A percentile compares a stretch with the other conserved stretches of the same genome.
These are phyloP conservation scores for Suillus luteus DNA, from an alignment of 768 basidiomycete genomes.

Conservation along the genomic window DNA sequence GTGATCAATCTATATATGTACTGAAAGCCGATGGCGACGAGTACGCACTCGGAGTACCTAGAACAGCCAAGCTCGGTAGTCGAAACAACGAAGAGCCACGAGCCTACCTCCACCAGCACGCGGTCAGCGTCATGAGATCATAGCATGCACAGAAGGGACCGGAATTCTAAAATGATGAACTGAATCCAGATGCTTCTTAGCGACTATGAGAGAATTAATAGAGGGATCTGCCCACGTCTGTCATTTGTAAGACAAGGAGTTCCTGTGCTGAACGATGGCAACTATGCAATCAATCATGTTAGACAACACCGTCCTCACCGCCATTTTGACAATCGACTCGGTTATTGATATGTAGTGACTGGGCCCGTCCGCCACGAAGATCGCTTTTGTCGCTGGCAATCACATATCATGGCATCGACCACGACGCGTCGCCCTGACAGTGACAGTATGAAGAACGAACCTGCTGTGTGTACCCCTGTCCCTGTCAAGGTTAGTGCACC, in stretches of 20 bases:
- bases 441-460: not conserved
- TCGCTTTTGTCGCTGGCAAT: not conserved
- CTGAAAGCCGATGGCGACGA: not conserved
- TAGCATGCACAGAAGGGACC: not conserved
- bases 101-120: not conserved
- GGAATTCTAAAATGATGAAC: not conserved
- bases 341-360: too few species aligned
- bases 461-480: not conserved
- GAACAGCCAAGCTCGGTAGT: not conserved
- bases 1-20: not conserved
- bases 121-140: not conserved
- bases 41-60: not conserved
- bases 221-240: constrained; percentile 10
- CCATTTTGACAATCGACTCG: not conserved
- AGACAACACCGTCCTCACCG: not conserved
- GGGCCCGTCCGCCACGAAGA: too few species aligned
- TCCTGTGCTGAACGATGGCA: not conserved
- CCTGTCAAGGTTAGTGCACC: not conserved
- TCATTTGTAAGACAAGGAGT: not conserved
- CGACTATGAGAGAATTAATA: constrained; percentile 5
- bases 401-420: not conserved
- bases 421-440: not conserved
- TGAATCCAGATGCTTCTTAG: not conserved
- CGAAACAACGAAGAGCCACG: not conserved
- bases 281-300: not conserved